These are phyloP conservation scores for Geotrichum fermentans DNA, from an alignment of 1,139 yeast genomes.

Conservation along the genomic window DNA sequence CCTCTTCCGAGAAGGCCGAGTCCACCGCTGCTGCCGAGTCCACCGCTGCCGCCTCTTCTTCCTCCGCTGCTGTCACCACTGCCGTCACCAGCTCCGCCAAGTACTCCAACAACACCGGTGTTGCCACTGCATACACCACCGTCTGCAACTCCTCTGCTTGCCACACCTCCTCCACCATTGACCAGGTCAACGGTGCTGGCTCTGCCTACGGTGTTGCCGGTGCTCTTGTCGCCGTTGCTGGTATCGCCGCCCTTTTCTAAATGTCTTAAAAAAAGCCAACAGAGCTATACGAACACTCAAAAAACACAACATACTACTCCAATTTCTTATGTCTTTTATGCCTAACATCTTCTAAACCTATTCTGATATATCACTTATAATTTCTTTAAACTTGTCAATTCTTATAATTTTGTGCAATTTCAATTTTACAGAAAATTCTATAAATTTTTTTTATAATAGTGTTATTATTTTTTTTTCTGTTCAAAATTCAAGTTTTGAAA, in stretches of 20 bases:
- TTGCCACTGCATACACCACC: slow-evolving; percentile 6
- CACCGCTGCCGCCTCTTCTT: background rate
- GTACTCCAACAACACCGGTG: slow-evolving; percentile 19
- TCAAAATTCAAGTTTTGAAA: too few species aligned
- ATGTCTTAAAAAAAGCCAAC: background rate
- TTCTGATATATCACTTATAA: too few species aligned
- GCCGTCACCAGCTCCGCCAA: slow-evolving; percentile 1
- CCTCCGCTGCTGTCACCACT: slow-evolving; percentile 1
- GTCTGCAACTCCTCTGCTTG: slow-evolving; percentile 1
- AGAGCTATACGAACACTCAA: too few species aligned
- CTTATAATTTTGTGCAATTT: too few species aligned
- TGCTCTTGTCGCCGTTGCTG: slow-evolving; percentile 10
- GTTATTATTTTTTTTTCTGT: too few species aligned
- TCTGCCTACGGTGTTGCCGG: slow-evolving; percentile 7
- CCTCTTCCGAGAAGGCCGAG: slow-evolving; percentile 1
- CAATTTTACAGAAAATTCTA: too few species aligned
- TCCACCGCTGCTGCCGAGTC: slow-evolving; percentile 3
- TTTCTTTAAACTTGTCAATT: too few species aligned
- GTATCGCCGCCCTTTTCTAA: slow-evolving; percentile 25
- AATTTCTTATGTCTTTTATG: too few species aligned
- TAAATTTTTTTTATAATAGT: too few species aligned
- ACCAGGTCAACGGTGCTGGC: slow-evolving; percentile 15
- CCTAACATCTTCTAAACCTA: too few species aligned
- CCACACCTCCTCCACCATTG: slow-evolving; percentile 1
- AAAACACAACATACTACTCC: too few species aligned